Conservation (phyloP, 2,329 filamentous ascomycete genomes). For the Alternaria gansuensis region DNA sequence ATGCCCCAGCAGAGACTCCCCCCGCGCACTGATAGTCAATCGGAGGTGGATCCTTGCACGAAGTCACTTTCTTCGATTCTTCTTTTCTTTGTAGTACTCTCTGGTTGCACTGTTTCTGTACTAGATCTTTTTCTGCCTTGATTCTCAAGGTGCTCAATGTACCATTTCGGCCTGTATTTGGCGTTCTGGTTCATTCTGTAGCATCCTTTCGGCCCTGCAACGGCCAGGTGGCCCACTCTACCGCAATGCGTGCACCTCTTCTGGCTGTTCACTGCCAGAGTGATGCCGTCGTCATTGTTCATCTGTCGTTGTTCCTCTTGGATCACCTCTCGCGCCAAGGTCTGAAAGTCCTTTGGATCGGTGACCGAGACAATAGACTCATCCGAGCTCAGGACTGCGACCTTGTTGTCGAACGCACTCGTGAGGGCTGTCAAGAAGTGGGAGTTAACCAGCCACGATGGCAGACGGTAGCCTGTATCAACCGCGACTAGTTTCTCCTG, state of each 20-base stretch:
- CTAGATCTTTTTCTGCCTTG: background rate
- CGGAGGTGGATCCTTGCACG: constrained; percentile 8
- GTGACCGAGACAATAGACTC: too few species aligned
- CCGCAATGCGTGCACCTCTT: constrained; percentile 6
- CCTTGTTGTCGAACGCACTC: too few species aligned
- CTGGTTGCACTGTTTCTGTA: background rate
- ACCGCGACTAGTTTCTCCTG: too few species aligned
- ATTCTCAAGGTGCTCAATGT: too few species aligned
- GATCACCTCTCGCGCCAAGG: too few species aligned
- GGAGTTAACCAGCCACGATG: too few species aligned
- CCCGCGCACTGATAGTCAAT: background rate
- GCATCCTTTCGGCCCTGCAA: constrained; percentile 7
- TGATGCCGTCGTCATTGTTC: constrained; percentile 10
- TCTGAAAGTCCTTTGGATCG: too few species aligned
- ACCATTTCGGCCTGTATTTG: too few species aligned
- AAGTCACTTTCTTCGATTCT: constrained; percentile 8
- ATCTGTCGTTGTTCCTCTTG: constrained; percentile 3
- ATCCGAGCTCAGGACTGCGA: too few species aligned
- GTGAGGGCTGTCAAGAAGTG: too few species aligned
- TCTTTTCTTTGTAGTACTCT: constrained; percentile 2
- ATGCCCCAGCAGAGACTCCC: constrained; percentile 6
- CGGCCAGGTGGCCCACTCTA: constrained; percentile 3
- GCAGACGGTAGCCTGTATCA: too few species aligned
- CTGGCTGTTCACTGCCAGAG: constrained; percentile 7
- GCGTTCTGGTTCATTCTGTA: constrained; percentile 1